Evolutionary conservation across 208 protist genomes (phyloP).

Genomic region (Trypanosoma theileri): DNA sequence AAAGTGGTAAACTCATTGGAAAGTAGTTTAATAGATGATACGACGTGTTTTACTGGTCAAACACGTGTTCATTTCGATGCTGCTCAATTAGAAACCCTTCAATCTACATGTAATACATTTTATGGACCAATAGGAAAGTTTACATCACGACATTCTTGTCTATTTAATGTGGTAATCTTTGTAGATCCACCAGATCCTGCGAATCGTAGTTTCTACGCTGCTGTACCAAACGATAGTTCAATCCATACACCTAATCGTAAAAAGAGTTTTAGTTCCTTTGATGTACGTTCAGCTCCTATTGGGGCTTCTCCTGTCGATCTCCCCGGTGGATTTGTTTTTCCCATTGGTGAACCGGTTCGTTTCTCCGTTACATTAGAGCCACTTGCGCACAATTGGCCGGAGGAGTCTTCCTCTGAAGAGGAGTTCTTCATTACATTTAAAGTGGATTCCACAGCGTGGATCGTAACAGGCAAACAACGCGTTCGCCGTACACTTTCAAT

Average conservation of each 20-base stretch:
- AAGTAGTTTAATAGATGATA: background rate
- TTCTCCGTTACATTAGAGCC: conserved; percentile 73
- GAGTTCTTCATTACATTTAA: conserved; percentile 77
- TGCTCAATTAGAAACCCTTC: conserved; percentile 38
- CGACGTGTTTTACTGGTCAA: background rate
- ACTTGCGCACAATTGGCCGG: conserved; percentile 80
- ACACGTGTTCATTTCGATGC: conserved; percentile 42
- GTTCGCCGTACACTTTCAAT: conserved; percentile 63
- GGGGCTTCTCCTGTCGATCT: conserved; percentile 46
- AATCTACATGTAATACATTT: conserved; percentile 57
- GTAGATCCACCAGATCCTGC: conserved; percentile 56
- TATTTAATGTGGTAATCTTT: conserved; percentile 76
- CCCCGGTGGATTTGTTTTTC: conserved; percentile 54
- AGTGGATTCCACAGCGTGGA: conserved; percentile 68
- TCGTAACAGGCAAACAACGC: conserved; percentile 77
- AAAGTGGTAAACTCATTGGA: background rate
- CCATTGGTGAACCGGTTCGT: conserved; percentile 71
- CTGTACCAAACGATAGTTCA: conserved; percentile 10
- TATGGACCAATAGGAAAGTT: conserved; percentile 52
- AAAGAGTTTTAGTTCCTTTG: background rate
- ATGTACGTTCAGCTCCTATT: background rate
- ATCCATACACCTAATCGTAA: background rate
- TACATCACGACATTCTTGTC: conserved; percentile 61
- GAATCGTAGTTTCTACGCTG: conserved; percentile 41
- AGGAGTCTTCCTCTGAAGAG: conserved; percentile 57